phyloP scores from a whole-genome alignment of 2,329 filamentous ascomycete genomes.

The Daldinia sp. region DNA sequence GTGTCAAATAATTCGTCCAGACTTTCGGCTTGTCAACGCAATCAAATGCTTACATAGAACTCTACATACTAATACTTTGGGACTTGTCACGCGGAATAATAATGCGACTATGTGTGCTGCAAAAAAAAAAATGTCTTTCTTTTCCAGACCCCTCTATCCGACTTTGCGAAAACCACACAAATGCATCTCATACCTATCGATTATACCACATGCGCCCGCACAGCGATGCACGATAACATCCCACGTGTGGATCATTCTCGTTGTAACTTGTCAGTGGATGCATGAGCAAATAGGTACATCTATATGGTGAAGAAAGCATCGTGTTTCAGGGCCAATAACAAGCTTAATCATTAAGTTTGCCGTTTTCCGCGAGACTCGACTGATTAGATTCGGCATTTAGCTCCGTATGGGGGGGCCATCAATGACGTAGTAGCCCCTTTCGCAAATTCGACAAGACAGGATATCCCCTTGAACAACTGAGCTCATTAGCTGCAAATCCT shows the following conservation, averaged over 20 bases:
- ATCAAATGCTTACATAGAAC: not conserved
- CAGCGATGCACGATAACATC: conserved; percentile 1
- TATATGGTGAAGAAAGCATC: not conserved
- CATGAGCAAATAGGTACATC: not conserved
- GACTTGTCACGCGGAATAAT: conserved; percentile 15
- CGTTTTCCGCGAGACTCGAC: conserved; percentile 2
- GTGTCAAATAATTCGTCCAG: conserved; percentile 33
- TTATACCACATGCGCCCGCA: conserved; percentile 9
- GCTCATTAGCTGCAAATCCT: not conserved
- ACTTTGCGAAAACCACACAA: conserved; percentile 5
- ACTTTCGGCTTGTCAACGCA: not conserved
- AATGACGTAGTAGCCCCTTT: not conserved
- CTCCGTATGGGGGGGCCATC: not conserved
- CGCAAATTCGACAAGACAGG: not conserved
- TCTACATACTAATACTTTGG: not conserved
- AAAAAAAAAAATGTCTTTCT: conserved; percentile 7
- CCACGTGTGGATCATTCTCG: conserved; percentile 25
- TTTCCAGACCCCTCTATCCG: conserved; percentile 14
- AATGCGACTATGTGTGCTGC: conserved; percentile 19
- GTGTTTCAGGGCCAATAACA: not conserved
- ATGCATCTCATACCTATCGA: conserved; percentile 11
- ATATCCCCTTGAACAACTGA: not conserved
- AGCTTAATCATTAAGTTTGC: conserved; percentile 1
- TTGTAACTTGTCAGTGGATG: not conserved
- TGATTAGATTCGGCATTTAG: conserved; percentile 6